Evolutionary conservation across 495 filamentous ascomycete species (phyloP), one percentile per base, ranked within the genome.

Genomic region (Annulohypoxylon moriforme): DNA sequence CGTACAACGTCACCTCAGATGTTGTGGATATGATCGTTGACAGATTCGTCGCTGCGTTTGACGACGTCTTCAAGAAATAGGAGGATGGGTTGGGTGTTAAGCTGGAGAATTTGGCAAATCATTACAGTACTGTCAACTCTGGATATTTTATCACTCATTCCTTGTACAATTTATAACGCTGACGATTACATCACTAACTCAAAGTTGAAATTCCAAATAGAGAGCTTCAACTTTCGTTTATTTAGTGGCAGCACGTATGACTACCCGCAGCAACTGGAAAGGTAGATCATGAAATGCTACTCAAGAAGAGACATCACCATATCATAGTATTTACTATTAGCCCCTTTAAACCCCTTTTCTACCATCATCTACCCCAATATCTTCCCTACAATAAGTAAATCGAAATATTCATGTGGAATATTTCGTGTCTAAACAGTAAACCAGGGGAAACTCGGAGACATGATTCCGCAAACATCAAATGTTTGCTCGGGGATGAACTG

Each of bases 1-100:
- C 93, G 0, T 96, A 91, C 78, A 94, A 86, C 63, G 82, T 91
- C 47, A 87, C 85, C 0, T 77, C 76, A 33, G 85, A 87, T 10
- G 90, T 92, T 31, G 84, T 93, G 59, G 86, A 89, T 67, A 80
- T 78, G 52, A 89, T 93, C 56, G 78, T 67, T 16, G 62, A 67
- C 2, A 67, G 24, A 44, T 55, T 69, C n/a, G 66, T 20, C 2
- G 66, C 52, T 25, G 71, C 55, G 7, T 0, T 73, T 1, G 20
- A 53, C 14, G 66, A 73, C 7, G 46, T 73, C 9, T 73, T 73
- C 27, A 33, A 33, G 34, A 46, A 60, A 31, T 47, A 60, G 36
- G 66, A 66, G 42, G 47, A 59, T 27, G 62, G 50, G 33, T 22
- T 18, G 11, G 34, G n/a, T 49, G 25, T 25, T 13, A 44, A 44